These are phyloP conservation scores for Herpetomonas samuelpessoai DNA, from an alignment of 208 protist species.

Conservation along the genomic window DNA sequence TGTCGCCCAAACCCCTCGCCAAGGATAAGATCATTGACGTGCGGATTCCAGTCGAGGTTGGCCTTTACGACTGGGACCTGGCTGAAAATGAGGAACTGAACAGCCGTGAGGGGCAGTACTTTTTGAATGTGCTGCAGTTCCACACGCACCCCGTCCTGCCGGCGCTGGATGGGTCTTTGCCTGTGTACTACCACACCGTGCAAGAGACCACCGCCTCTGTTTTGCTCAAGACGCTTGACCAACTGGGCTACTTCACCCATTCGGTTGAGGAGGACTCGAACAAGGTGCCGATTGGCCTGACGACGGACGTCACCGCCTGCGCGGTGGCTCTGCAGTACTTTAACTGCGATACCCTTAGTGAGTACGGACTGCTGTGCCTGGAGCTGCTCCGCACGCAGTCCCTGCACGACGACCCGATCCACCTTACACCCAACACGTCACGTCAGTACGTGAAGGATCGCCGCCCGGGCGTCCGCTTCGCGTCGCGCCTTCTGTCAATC, in stretches of 20 bases:
- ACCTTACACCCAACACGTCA: slow-evolving; percentile 26
- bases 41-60: slow-evolving; percentile 28
- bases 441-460: slow-evolving; percentile 6
- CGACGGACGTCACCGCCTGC: slow-evolving; percentile 58
- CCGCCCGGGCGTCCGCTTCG: slow-evolving; percentile 53
- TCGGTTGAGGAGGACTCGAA: slow-evolving; percentile 31
- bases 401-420: slow-evolving; percentile 45
- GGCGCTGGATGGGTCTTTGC: neutral
- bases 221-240: slow-evolving; percentile 59
- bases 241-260: slow-evolving; percentile 91
- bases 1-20: slow-evolving; percentile 35
- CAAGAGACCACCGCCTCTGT: slow-evolving; percentile 26
- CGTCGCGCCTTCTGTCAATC: slow-evolving; percentile 76
- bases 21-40: slow-evolving; percentile 37
- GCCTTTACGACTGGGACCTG: slow-evolving; percentile 26
- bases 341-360: slow-evolving; percentile 69
- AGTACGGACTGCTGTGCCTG: slow-evolving; percentile 83
- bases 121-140: slow-evolving; percentile 39
- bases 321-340: slow-evolving; percentile 57
- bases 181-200: slow-evolving; percentile 20
- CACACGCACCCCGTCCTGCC: slow-evolving; percentile 12
- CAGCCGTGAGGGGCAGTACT: slow-evolving; percentile 7
- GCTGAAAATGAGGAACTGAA: neutral
- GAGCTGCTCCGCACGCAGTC: slow-evolving; percentile 74
- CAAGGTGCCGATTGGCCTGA: slow-evolving; percentile 19